Evolutionary conservation across 139 green algal species (phyloP), one percentile per base, ranked within the genome.

Genomic region (Klebsormidium nitens): DNA sequence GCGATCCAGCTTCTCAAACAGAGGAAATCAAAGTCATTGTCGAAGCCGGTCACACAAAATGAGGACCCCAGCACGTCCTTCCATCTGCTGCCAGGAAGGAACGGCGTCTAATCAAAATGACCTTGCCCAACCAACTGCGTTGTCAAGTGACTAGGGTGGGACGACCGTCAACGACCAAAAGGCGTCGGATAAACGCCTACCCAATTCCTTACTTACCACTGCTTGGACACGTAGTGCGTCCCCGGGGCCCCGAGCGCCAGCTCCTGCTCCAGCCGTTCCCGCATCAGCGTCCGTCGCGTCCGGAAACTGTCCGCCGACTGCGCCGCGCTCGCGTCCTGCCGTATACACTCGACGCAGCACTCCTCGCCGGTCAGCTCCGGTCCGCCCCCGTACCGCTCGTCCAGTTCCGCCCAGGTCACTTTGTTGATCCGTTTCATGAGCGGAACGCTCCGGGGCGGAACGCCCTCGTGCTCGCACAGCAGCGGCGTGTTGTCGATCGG

Each of bases 401-500:
- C 6, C 14, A 73, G 65, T n/a, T 58, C 5, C 8, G 6, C 5
- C 65, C 65, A 73, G 8, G 65, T 5, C 37, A 26, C 14, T n/a
- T 4, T 4, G n/a, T 56, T 31, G 35, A 73, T 73, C n/a, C 65
- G 65, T 6, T 73, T 73, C 31, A 48, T 48, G 11, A 5, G 5
- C 32, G 34, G 28, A 4, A 71, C 57, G 28, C 59, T 73, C 6
- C 6, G 56, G 8, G 55, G 65, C 5, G 65, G 55, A 5, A 73
- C 31, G 6, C n/a, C 68, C 29, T 31, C 52, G 65, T 73, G 65
- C 38, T 48, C 6, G 28, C 65, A 73, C 28, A 36, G 37, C 28
- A 73, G 65, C 58, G 4, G 56, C 26, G 32, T 73, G 57, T 73
- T 73, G 52, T 73, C 65, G 34, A 73, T 73, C 34, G 38, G 3